Base-by-base conservation (phyloP, 2,329 filamentous ascomycete genomes). In the Gaeumannomyces sp. region DNA sequence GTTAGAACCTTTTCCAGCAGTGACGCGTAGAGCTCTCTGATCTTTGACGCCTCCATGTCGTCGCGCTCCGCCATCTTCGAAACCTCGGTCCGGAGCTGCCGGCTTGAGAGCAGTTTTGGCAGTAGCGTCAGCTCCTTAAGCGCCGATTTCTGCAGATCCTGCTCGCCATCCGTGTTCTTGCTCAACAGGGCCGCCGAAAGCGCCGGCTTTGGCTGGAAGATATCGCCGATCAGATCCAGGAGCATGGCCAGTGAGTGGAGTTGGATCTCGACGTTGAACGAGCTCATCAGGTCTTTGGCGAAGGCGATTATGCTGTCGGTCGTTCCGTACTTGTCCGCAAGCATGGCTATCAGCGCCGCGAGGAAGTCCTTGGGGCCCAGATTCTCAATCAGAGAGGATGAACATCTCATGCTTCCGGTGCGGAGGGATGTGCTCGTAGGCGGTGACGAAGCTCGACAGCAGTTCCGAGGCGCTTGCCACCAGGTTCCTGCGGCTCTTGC, bases 401-500 rank as follows among this genome's bases (percentile, higher is more conserved):
- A 97, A 99, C 8, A 99, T 80, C 57, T 88, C 88, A 35, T 91
- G 85, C 69, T 93, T 87, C 65, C 95, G 86, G 75, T 97, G 93
- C 11, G 89, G 85, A 6, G 95, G 95, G 68, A 99, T 93, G 73
- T 99, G 95, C 74, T 97, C 93, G 75, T 96, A 99, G 0, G 96
- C 95, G 10, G 93, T 93, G 25, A 93, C 94, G 74, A 99, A 99
- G 79, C 93, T 98, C 58, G 96, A 83, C n/a, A 99, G 83, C 61
- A 99, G 85, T 71, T 97, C 93, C 1, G 93, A 91, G 10, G 93
- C 92, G 59, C 93, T 92, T 45, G 88, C 89, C 28, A 97, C 85
- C 50, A 92, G 83, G 69, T 87, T 87, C 71, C 92, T 89, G 70
- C 91, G 89, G 71, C 92, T 91, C 72, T 90, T 90, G 64, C 91